Evolutionary conservation across 2,329 filamentous ascomycete species (phyloP), one percentile per base, ranked within the genome.

Genomic region (Basipetospora chlamydospora): DNA sequence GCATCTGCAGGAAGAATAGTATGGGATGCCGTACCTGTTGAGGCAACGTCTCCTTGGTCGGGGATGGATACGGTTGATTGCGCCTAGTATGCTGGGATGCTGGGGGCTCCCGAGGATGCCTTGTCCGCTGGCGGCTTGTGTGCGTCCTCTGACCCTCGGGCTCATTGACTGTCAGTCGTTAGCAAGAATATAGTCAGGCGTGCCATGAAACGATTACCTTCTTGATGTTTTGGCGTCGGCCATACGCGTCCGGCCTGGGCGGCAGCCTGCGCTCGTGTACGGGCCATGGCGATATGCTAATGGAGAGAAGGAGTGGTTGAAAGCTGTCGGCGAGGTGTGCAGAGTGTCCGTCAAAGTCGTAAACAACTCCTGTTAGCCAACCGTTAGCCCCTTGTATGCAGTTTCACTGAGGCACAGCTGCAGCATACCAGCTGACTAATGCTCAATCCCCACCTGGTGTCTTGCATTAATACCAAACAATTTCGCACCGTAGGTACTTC

Each of bases 221-320:
- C 23, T 34, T 33, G 26, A n/a, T n/a, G n/a, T 18, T 34, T 40
- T 32, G 28, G 22, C 32, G 29, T 32, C 13, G 30, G 34, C 30
- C 29, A 29, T 36, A 28, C 6, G 31, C 13, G 26, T 10, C 22
- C 22, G 13, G 21, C n/a, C n/a, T n/a, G 34, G 25, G 31, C 34
- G 23, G 38, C 38, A 18, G 21, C 30, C 23, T 38, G 35, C 16
- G 31, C 41, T 38, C 28, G 35, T 25, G 41, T 40, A 20, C 20
- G 33, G n/a, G 32, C 39, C 35, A 40, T 42, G 41, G 21, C 26
- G 26, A 37, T 17, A 23, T 37, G 15, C 26, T 13, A 13, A 13
- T 28, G 26, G n/a, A n/a, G 26, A 13, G 15, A n/a, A 28, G 26
- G 26, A 28, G 26, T 13, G 26, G 26, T n/a, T 28, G 26, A 28